Percentiles rank a stretch among this genome's conserved stretches.
Evolutionary conservation across 1,139 yeast species (phyloP).

Genomic region (Sugiyamaella japonica): DNA sequence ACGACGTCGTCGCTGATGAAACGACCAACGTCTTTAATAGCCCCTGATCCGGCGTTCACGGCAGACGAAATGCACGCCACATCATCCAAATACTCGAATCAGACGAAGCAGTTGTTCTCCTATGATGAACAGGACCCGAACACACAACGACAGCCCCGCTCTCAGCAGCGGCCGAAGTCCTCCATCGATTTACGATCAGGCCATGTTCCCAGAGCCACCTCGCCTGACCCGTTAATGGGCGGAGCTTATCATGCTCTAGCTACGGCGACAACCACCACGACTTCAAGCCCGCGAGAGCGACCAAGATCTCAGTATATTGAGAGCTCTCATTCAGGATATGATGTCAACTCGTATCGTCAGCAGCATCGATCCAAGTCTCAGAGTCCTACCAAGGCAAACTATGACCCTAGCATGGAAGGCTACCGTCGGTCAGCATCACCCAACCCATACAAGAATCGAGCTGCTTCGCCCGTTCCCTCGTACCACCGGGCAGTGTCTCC

Average conservation of each 20-base stretch:
- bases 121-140: constrained; percentile 14
- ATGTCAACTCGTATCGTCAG: constrained; percentile 15
- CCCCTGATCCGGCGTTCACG: constrained; percentile 40
- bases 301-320: constrained; percentile 22
- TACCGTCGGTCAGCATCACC: constrained; percentile 29
- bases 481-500: constrained; percentile 8
- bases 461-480: constrained; percentile 5
- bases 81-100: constrained; percentile 32
- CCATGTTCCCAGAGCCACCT: constrained; percentile 14
- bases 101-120: constrained; percentile 34
- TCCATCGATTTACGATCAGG: constrained; percentile 18
- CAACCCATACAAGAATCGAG: constrained; percentile 22
- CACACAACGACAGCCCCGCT: constrained; percentile 12
- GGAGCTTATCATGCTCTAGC: constrained; percentile 3
- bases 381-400: constrained; percentile 26
- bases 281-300: constrained; percentile 18
- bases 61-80: constrained; percentile 40
- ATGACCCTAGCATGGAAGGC: constrained; percentile 16
- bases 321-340: constrained; percentile 11
- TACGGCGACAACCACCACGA: constrained; percentile 4
- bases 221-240: constrained; percentile 14
- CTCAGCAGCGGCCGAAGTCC: constrained; percentile 18
- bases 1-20: constrained; percentile 13
- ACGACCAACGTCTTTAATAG: constrained; percentile 26
- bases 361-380: constrained; percentile 33